These are phyloP conservation scores for Theileria annulata DNA, from an alignment of 169 alveolate species.

Conservation along the genomic window DNA sequence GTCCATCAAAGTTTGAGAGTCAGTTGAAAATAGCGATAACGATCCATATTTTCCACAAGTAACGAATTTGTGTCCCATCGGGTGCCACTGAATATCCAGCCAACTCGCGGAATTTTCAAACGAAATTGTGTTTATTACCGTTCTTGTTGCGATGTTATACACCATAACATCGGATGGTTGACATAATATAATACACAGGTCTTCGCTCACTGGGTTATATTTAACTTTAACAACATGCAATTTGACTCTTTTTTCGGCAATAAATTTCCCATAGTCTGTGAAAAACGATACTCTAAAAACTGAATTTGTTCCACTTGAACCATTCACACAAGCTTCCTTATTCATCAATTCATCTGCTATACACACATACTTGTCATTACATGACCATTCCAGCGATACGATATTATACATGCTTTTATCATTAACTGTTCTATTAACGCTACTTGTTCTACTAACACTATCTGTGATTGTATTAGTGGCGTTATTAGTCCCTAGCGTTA, in stretches of 20 bases:
- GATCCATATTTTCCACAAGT: conserved; percentile 54
- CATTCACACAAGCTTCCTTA: conserved; percentile 33
- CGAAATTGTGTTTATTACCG: conserved; percentile 25
- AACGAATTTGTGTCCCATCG: conserved; percentile 53
- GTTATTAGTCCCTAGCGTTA: not conserved
- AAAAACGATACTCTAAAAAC: conserved; percentile 30
- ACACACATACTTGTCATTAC: conserved; percentile 23
- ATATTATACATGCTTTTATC: conserved; percentile 18
- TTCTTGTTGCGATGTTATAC: not conserved
- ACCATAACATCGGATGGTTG: conserved; percentile 38
- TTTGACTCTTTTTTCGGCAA: not conserved
- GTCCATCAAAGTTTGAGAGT: conserved; percentile 2
- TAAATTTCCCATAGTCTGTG: conserved; percentile 26
- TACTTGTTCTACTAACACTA: not conserved
- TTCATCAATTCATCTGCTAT: conserved; percentile 57
- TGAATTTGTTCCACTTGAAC: conserved; percentile 21
- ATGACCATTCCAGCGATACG: conserved; percentile 42
- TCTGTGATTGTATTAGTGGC: not conserved
- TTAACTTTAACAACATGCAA: conserved; percentile 47
- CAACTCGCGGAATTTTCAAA: conserved; percentile 55
- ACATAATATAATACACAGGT: conserved; percentile 25
- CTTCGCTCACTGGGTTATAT: conserved; percentile 42
- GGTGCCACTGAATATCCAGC: conserved; percentile 67
- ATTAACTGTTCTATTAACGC: not conserved
- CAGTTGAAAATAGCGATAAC: conserved; percentile 52